phyloP scores from a whole-genome alignment of 176 grass and related monocot species.

The Carex pumila region DNA sequence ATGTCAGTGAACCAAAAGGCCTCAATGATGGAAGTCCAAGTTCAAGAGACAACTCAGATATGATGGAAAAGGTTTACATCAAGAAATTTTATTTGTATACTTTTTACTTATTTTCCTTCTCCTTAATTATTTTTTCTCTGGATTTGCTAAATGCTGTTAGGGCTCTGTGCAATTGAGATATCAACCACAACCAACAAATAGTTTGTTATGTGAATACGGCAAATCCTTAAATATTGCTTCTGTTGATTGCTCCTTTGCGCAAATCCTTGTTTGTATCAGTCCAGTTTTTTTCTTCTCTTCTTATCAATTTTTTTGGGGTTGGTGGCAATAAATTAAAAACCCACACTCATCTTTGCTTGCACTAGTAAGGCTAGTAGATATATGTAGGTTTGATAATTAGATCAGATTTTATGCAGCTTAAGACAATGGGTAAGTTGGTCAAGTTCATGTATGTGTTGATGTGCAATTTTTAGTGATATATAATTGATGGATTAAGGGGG shows the following conservation, averaged over 20 bases:
- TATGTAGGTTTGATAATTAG: not conserved
- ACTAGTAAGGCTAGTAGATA: not conserved
- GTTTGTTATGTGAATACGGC: not conserved
- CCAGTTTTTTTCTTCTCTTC: not conserved
- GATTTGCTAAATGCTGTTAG: not conserved
- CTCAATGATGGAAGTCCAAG: not conserved
- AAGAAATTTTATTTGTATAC: not conserved
- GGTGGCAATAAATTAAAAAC: not conserved
- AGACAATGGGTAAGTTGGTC: not conserved
- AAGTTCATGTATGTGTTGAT: not conserved
- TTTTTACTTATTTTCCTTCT: not conserved
- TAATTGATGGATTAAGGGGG: not conserved
- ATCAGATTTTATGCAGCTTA: not conserved
- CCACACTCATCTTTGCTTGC: not conserved
- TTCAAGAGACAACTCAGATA: conserved; percentile 3
- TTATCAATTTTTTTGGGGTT: not conserved
- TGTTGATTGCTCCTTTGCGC: not conserved
- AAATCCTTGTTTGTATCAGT: not conserved
- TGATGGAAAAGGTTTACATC: conserved; percentile 1
- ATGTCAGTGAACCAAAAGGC: not conserved
- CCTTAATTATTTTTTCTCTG: not conserved
- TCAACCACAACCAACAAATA: not conserved
- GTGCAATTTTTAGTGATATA: not conserved
- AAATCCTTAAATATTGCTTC: not conserved
- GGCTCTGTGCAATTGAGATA: not conserved